Conservation (phyloP, 805 yeast species). For the Blastobotrys americana region DNA sequence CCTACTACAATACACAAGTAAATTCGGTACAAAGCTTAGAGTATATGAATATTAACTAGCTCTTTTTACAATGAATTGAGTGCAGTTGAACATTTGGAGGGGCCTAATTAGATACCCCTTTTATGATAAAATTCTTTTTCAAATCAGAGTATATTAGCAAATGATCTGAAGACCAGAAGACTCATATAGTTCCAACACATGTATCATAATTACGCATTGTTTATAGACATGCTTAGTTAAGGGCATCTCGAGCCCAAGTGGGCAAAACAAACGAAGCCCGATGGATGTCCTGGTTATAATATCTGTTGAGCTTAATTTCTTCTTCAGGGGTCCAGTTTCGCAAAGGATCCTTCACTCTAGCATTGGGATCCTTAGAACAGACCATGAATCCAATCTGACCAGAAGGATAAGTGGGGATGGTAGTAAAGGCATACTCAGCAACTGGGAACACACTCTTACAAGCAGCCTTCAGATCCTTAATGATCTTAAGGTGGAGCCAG, state of each 20-base stretch:
- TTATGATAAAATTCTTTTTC: too few species aligned
- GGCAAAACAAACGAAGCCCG: conserved; percentile 87
- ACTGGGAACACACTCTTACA: conserved; percentile 83
- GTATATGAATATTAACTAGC: too few species aligned
- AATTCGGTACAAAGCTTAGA: too few species aligned
- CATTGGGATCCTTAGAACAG: conserved; percentile 66
- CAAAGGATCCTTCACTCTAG: conserved; percentile 60
- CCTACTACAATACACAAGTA: too few species aligned
- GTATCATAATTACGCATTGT: too few species aligned
- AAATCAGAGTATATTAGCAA: too few species aligned
- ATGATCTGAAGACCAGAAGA: too few species aligned
- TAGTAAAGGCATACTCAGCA: conserved; percentile 83
- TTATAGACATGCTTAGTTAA: too few species aligned
- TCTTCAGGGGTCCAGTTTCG: conserved; percentile 56
- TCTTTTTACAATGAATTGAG: too few species aligned
- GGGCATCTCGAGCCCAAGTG: conserved; percentile 67
- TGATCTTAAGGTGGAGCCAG: conserved; percentile 84
- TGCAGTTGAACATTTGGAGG: too few species aligned
- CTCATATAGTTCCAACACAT: too few species aligned
- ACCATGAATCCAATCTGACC: conserved; percentile 99
- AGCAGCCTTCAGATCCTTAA: conserved; percentile 72
- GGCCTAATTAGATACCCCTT: too few species aligned
- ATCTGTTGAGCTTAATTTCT: conserved; percentile 60
- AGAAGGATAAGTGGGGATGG: conserved; percentile 94
- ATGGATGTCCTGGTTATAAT: conserved; percentile 81